These are phyloP conservation scores for Cucurbita pepo DNA, from an alignment of 306 rosid species.

Conservation along the genomic window DNA sequence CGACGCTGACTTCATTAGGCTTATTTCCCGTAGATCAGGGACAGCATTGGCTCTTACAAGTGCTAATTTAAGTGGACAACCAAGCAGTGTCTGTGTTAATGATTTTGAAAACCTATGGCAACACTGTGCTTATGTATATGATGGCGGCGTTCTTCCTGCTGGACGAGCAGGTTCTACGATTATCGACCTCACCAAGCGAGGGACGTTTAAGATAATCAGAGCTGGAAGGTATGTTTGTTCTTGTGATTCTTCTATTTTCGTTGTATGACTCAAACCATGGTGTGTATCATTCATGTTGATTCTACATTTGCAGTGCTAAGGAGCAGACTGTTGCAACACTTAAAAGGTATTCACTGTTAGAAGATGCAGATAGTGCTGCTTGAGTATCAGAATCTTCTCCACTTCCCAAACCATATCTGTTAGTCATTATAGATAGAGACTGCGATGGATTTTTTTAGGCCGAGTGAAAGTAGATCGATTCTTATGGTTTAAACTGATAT, in stretches of 20 bases:
- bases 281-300: background rate
- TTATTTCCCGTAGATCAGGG: slow-evolving; percentile 47
- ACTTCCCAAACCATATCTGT: background rate
- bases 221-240: slow-evolving; percentile 65
- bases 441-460: background rate
- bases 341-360: background rate
- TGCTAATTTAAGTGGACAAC: slow-evolving; percentile 84
- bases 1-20: slow-evolving; percentile 66
- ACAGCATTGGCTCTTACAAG: slow-evolving; percentile 86
- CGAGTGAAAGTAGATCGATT: background rate
- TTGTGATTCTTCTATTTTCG: background rate
- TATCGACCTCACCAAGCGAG: slow-evolving; percentile 51
- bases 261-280: background rate
- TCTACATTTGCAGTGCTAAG: background rate
- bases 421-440: background rate
- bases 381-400: background rate
- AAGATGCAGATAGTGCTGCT: background rate
- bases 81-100: slow-evolving; percentile 60
- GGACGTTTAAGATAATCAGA: slow-evolving; percentile 66
- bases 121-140: slow-evolving; percentile 68
- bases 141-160: slow-evolving; percentile 73
- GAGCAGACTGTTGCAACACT: slow-evolving; percentile 1
- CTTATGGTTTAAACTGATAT: background rate
- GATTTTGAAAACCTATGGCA: slow-evolving; percentile 76
- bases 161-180: slow-evolving; percentile 85